Evolutionary conservation across 2,329 filamentous ascomycete species (phyloP).

Genomic region (Aureobasidium uvarum): DNA sequence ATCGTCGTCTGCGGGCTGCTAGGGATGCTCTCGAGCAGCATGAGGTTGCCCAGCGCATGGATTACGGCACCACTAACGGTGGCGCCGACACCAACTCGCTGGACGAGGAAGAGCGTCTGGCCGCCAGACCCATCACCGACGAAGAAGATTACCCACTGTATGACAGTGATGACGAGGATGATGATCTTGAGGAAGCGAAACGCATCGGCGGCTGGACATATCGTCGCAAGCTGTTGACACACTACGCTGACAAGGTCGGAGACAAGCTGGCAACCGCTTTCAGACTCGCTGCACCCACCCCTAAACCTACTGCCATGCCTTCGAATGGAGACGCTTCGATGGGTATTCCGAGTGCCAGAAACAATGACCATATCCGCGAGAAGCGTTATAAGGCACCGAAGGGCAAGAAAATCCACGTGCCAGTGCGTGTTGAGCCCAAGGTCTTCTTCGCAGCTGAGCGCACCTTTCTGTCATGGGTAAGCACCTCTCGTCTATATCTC

Average conservation of each 20-base stretch:
- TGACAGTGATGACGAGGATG: slow-evolving; percentile 76
- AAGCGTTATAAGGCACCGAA: slow-evolving; percentile 67
- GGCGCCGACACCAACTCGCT: slow-evolving; percentile 46
- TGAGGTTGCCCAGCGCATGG: slow-evolving; percentile 49
- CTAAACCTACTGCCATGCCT: slow-evolving; percentile 47
- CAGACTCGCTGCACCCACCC: slow-evolving; percentile 39
- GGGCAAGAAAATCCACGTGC: slow-evolving; percentile 90
- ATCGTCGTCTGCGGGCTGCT: slow-evolving; percentile 51
- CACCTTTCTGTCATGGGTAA: slow-evolving; percentile 90
- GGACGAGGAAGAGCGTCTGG: slow-evolving; percentile 83
- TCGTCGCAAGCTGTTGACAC: slow-evolving; percentile 54
- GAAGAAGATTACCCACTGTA: slow-evolving; percentile 79
- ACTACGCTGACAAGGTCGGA: slow-evolving; percentile 52
- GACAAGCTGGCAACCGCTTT: slow-evolving; percentile 39
- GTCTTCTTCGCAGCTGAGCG: slow-evolving; percentile 96
- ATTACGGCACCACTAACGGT: slow-evolving; percentile 44
- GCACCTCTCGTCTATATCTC: slow-evolving; percentile 33
- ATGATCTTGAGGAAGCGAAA: slow-evolving; percentile 74
- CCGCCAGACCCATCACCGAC: slow-evolving; percentile 55
- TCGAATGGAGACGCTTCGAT: slow-evolving; percentile 38
- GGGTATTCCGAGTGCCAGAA: slow-evolving; percentile 42
- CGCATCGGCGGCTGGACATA: slow-evolving; percentile 75
- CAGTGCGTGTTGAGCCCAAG: slow-evolving; percentile 93
- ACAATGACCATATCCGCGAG: slow-evolving; percentile 37
- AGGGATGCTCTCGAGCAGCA: slow-evolving; percentile 53